phyloP scores from a whole-genome alignment of 306 rosid genomes.

The Mimosa pudica region DNA sequence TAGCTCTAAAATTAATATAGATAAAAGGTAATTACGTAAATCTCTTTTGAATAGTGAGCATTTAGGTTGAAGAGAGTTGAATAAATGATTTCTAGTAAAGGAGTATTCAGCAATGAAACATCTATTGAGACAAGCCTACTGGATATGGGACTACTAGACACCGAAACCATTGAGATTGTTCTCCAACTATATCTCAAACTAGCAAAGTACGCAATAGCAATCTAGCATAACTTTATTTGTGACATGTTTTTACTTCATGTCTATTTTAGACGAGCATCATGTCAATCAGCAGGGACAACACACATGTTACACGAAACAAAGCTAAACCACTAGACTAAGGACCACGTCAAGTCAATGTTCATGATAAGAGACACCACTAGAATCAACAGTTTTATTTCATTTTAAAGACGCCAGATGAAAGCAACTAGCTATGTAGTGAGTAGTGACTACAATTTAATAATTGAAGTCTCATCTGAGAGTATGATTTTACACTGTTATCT shows the following conservation, averaged over 20 bases:
- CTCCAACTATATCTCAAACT: not conserved
- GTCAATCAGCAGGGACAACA: not conserved
- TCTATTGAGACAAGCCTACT: not conserved
- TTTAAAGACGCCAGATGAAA: not conserved
- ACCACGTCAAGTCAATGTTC: not conserved
- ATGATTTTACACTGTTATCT: not conserved
- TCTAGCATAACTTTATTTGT: not conserved
- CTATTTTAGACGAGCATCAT: slow-evolving; percentile 10
- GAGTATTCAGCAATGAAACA: not conserved
- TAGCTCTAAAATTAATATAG: not conserved
- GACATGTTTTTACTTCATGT: not conserved
- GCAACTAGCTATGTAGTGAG: slow-evolving; percentile 8
- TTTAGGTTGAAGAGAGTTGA: not conserved
- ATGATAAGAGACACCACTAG: not conserved
- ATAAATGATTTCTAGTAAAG: not conserved
- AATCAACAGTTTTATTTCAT: slow-evolving; percentile 8
- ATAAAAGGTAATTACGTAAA: not conserved
- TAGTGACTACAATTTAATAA: not conserved
- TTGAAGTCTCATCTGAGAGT: not conserved
- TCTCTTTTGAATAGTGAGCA: not conserved
- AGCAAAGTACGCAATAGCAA: not conserved
- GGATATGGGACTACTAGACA: not conserved
- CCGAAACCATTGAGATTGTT: not conserved
- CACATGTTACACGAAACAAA: slow-evolving; percentile 12
- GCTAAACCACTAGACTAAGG: not conserved